A percentile compares a stretch with the other conserved stretches of the same genome.
Evolutionary conservation across 805 yeast species (phyloP).

Genomic region (Zygoascus bituminiphila): DNA sequence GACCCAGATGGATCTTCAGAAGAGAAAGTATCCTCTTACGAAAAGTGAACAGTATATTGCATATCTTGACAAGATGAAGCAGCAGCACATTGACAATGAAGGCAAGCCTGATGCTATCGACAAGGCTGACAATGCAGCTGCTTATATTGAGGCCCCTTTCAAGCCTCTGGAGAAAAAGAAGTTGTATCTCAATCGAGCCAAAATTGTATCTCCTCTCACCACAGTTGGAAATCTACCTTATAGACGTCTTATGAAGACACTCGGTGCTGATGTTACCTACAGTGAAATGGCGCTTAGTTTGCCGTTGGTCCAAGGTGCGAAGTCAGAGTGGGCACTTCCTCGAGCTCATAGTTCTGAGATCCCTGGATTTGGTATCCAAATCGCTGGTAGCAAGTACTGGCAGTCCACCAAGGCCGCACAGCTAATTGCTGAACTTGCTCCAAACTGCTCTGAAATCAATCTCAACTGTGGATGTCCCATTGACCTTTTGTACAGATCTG

Average conservation of each 20-base stretch:
- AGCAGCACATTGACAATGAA: constrained; percentile 21
- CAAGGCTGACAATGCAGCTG: constrained; percentile 27
- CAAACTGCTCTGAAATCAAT: constrained; percentile 71
- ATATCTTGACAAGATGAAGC: constrained; percentile 43
- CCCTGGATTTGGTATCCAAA: constrained; percentile 89
- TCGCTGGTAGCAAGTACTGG: constrained; percentile 88
- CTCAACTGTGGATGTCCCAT: constrained; percentile 97
- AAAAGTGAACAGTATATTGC: constrained; percentile 50
- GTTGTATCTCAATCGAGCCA: constrained; percentile 59
- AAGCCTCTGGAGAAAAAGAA: constrained; percentile 73
- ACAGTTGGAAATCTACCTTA: constrained; percentile 97
- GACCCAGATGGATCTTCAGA: constrained; percentile 42
- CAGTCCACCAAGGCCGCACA: constrained; percentile 93
- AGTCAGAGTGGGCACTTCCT: constrained; percentile 96
- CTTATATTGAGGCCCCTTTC: constrained; percentile 71
- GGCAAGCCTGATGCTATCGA: constrained; percentile 7
- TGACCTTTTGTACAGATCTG: constrained; percentile 85
- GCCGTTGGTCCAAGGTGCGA: constrained; percentile 82
- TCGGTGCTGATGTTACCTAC: constrained; percentile 90
- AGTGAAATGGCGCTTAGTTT: constrained; percentile 89
- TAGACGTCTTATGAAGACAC: constrained; percentile 80
- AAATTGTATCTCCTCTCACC: constrained; percentile 90
- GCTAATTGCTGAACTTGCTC: constrained; percentile 49
- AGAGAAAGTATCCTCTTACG: constrained; percentile 52
- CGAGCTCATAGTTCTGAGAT: constrained; percentile 76